Evolutionary conservation across 768 basidiomycete genomes (phyloP).

Genomic region (Guyanaporus albipodus): DNA sequence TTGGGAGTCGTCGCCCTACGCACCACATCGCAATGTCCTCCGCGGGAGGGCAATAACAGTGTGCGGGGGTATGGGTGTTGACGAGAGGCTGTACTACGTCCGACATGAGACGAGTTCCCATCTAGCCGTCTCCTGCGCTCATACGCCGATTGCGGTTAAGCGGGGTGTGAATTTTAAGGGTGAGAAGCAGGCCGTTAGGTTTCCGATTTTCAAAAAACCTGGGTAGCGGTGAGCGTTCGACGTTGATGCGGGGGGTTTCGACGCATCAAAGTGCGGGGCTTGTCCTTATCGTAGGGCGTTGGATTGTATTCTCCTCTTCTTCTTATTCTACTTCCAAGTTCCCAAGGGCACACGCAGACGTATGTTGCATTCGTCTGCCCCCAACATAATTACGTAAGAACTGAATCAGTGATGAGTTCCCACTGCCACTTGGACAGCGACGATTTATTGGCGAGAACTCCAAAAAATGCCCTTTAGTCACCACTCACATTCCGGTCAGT

Average conservation of each 20-base stretch:
- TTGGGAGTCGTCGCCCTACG: background rate
- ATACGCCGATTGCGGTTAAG: background rate
- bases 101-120: too few species aligned
- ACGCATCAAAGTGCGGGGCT: conserved; percentile 26
- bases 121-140: too few species aligned
- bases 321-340: background rate
- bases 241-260: conserved; percentile 17
- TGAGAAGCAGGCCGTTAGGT: conserved; percentile 25
- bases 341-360: too few species aligned
- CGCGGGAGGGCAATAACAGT: background rate
- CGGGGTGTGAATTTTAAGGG: conserved; percentile 26
- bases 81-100: too few species aligned
- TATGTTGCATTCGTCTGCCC: too few species aligned
- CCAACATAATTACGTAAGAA: conserved; percentile 21
- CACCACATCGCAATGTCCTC: background rate
- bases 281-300: background rate
- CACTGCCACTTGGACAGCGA: background rate
- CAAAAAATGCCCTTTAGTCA: conserved; percentile 72
- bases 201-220: conserved; percentile 32
- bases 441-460: background rate
- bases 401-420: background rate
- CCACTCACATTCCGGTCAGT: conserved; percentile 92
- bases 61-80: too few species aligned
- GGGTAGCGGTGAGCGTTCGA: background rate
- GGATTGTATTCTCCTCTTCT: too few species aligned